Conservation (phyloP, 129 eudicot species). For the Oenanthe sinensis region DNA sequence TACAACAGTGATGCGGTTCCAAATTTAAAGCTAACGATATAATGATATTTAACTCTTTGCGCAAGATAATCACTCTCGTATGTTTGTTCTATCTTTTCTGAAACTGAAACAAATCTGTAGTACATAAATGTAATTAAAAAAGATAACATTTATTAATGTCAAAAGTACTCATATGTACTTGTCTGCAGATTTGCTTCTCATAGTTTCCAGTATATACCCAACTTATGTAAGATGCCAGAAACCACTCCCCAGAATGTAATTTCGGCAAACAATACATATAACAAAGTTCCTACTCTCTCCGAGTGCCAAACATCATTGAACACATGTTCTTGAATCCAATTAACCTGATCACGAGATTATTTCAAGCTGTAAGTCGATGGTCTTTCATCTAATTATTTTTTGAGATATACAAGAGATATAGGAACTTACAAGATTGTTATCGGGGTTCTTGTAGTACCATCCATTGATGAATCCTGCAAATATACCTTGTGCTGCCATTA, state of each 20-base stretch:
- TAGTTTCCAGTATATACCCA: constrained; percentile 79
- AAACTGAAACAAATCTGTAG: background rate
- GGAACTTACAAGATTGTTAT: constrained; percentile 56
- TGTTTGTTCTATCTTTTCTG: background rate
- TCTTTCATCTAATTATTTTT: background rate
- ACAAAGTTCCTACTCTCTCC: constrained; percentile 54
- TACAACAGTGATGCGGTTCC: background rate
- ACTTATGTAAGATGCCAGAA: constrained; percentile 63
- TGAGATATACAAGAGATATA: background rate
- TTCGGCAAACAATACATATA: constrained; percentile 76
- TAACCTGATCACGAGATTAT: constrained; percentile 33
- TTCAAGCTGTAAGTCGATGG: background rate
- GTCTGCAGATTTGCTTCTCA: constrained; percentile 17
- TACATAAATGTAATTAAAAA: background rate
- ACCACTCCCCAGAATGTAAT: constrained; percentile 69
- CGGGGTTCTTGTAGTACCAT: constrained; percentile 53
- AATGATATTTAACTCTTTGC: background rate
- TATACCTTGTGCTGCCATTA: constrained; percentile 76
- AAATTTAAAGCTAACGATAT: background rate
- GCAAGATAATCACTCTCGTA: background rate
- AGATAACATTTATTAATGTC: background rate
- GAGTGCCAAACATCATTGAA: constrained; percentile 63
- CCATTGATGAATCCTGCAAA: constrained; percentile 77
- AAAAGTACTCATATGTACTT: background rate
- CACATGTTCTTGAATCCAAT: constrained; percentile 65